These are phyloP conservation scores for Westerdykella sp. DNA, from an alignment of 2,329 filamentous ascomycete species.

Conservation along the genomic window DNA sequence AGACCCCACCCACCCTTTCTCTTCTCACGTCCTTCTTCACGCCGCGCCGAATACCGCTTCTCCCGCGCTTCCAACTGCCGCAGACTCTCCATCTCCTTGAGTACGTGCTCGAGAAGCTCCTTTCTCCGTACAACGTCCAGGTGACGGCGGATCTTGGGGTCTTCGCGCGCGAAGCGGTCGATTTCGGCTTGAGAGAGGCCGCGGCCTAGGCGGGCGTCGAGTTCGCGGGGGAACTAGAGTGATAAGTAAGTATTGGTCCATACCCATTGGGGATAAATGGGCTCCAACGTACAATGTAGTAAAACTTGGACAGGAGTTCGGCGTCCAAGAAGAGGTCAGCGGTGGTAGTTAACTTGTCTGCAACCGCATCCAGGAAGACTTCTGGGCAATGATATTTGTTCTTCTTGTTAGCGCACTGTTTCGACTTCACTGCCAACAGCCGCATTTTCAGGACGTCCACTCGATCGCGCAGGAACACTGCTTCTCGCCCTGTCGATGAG, in stretches of 20 bases:
- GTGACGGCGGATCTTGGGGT: slow-evolving; percentile 81
- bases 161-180: slow-evolving; percentile 86
- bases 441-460: slow-evolving; percentile 88
- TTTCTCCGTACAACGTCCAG: slow-evolving; percentile 89
- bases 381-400: slow-evolving; percentile 98
- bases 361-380: slow-evolving; percentile 94
- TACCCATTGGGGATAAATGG: neutral
- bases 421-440: slow-evolving; percentile 77
- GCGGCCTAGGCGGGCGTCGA: slow-evolving; percentile 79
- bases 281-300: slow-evolving; percentile 61
- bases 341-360: slow-evolving; percentile 88
- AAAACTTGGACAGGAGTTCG: slow-evolving; percentile 92
- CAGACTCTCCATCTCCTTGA: slow-evolving; percentile 93
- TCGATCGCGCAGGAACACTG: slow-evolving; percentile 86
- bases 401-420: slow-evolving; percentile 73
- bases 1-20: slow-evolving; percentile 29
- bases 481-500: slow-evolving; percentile 65
- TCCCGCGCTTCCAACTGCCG: slow-evolving; percentile 74
- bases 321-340: slow-evolving; percentile 97
- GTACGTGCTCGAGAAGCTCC: slow-evolving; percentile 83
- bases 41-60: slow-evolving; percentile 42
- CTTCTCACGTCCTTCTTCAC: slow-evolving; percentile 17
- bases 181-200: slow-evolving; percentile 73
- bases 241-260: neutral
- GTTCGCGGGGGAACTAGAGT: slow-evolving; percentile 70